Evolutionary conservation across 257 asterid genomes (phyloP).

Genomic region (Solanum dulcamara): DNA sequence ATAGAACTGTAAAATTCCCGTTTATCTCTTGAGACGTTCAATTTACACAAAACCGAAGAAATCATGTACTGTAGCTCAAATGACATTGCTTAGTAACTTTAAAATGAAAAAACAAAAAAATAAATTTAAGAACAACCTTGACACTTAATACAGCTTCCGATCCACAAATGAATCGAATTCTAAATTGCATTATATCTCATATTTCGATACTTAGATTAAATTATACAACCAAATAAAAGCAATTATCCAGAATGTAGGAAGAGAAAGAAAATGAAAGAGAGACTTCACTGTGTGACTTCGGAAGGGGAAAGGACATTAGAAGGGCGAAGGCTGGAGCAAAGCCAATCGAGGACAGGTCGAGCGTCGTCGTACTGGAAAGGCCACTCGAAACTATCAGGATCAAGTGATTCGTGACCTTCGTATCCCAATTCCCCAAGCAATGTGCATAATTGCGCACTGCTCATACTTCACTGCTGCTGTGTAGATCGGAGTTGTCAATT

Average conservation of each 20-base stretch:
- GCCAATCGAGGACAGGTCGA: slow-evolving; percentile 94
- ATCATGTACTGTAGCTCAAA: background rate
- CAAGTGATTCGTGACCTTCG: slow-evolving; percentile 62
- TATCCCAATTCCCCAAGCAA: slow-evolving; percentile 74
- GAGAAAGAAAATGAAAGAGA: background rate
- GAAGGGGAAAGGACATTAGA: slow-evolving; percentile 82
- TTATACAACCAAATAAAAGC: background rate
- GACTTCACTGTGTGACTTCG: slow-evolving; percentile 68
- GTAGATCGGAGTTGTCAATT: background rate
- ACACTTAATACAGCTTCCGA: background rate
- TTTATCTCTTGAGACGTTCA: background rate
- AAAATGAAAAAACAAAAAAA: background rate
- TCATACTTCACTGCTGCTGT: slow-evolving; percentile 20
- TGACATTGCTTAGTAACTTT: background rate
- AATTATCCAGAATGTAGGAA: background rate
- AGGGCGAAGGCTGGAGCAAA: slow-evolving; percentile 91
- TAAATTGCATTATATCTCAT: background rate
- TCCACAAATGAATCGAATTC: background rate
- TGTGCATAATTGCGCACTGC: slow-evolving; percentile 68
- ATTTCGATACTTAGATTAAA: background rate
- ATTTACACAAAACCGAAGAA: background rate
- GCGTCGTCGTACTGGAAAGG: slow-evolving; percentile 97
- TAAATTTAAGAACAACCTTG: background rate
- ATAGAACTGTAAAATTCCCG: background rate
- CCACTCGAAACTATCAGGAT: slow-evolving; percentile 97